Conservation (phyloP, 176 grass and related monocot species). For the Alloteropsis semialata region DNA sequence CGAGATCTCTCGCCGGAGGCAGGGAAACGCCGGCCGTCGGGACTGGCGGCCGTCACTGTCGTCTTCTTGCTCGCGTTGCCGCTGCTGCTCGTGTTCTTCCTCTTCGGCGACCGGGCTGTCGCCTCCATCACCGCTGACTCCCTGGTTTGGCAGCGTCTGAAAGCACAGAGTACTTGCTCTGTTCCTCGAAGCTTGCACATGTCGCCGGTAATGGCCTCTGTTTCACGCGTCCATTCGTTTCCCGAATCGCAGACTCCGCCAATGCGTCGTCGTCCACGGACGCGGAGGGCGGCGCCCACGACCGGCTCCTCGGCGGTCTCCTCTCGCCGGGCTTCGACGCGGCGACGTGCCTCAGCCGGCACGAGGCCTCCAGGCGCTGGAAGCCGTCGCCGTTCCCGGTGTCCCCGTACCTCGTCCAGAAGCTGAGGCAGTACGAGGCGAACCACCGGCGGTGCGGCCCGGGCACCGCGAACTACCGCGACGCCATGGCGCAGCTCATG, state of each 20-base stretch:
- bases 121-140: conserved; percentile 20
- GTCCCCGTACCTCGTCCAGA: conserved; percentile 47
- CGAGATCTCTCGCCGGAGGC: not conserved
- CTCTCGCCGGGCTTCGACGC: conserved; percentile 49
- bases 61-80: conserved; percentile 26
- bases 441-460: conserved; percentile 69
- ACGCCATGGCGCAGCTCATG: conserved; percentile 45
- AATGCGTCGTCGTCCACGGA: not conserved
- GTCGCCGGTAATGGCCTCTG: not conserved
- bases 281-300: not conserved
- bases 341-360: conserved; percentile 62
- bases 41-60: not conserved
- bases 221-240: not conserved
- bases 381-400: conserved; percentile 42
- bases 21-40: conserved; percentile 1
- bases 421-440: conserved; percentile 61
- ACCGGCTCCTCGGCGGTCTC: conserved; percentile 60
- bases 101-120: conserved; percentile 26
- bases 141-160: not conserved
- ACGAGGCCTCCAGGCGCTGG: conserved; percentile 41
- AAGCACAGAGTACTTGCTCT: not conserved
- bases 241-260: not conserved
- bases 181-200: not conserved
- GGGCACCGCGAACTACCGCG: conserved; percentile 36
- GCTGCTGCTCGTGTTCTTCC: conserved; percentile 12